Evolutionary conservation across 768 basidiomycete genomes (phyloP), one percentile per base, ranked within the genome.

Genomic region (Kwoniella mangroviensis): DNA sequence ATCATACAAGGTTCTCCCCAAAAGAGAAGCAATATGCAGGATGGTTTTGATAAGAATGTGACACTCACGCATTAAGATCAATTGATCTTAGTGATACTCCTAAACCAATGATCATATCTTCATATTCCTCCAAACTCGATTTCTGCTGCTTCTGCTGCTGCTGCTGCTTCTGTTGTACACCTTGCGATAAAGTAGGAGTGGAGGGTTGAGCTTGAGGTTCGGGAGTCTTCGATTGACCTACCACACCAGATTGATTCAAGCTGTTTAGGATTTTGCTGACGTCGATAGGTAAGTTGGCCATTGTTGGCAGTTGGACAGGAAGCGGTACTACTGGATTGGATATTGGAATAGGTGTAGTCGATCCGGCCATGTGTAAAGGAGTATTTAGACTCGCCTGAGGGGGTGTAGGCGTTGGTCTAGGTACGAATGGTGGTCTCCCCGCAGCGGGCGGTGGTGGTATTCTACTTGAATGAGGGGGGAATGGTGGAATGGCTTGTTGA

Each of bases 261-360:
- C 71, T 77, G 17, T 70, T 69, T 17, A 78, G 68, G 19, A 80
- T 75, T 51, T 73, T 69, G 28, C 68, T 68, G 22, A 80, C 70
- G 57, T 80, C 72, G 45, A 82, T 72, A 45, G 51, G 75, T 71
- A 71, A 42, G 21, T 77, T 74, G 2, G 82, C 56, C 42, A 80
- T 73, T 34, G 65, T 75, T n/a, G 84, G 77, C 41, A 84, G 73
- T 51, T 71, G 62, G 11, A 52, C 42, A 2, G 74, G 34, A 42
- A 67, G 62, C 26, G 78, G 80, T 56, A 80, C 67, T 11, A 83
- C 72, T 52, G 85, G 79, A 59, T 79, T 73, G 12, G 84, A 72
- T n/a, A 26, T 17, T 41, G 81, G 73, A 55, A 64, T 52, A 65
- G 73, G 64, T 63, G 65, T 60, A 7, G 59, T 42, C 24, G 70